Evolutionary conservation across 2,329 filamentous ascomycete species (phyloP), one percentile per base, ranked within the genome.

Genomic region (Trichoderma koningiopsis): DNA sequence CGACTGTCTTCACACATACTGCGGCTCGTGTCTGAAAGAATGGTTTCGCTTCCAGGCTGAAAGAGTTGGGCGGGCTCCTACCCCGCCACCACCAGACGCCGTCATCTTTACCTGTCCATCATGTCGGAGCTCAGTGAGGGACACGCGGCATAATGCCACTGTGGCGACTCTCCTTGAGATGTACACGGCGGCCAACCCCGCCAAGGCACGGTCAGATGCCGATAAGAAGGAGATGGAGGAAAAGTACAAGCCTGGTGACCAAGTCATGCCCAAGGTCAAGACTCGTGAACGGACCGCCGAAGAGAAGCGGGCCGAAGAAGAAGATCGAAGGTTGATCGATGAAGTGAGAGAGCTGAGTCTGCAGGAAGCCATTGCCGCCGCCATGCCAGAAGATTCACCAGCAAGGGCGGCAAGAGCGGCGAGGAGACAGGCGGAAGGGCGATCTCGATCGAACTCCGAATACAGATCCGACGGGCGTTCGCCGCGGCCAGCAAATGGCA

Each of bases 1-100:
- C 79, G 93, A 97, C 83, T 97, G 94, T 78, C 88, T 97, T 56
- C 94, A 97, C 81, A 97, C 95, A 57, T 99, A 96, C 81, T 99
- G 96, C 83, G 96, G 94, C 72, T 92, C 92, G 49, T 99, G 96
- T 78, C 81, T 98, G 70, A 97, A 97, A 80, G 93, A 97, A 83
- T 99, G 96, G 96, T 99, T 98, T 78, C 83, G 85, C 72, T 96
- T 89, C 80, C 93, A 97, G 79, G 89, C 90, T 47, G 83, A 85
- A 35, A 84, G 85, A 16, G 86, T 86, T 55, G 86, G 86, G 72
- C 82, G 79, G 69, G 81, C 82, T 2, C 85, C 85, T 14, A 81
- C 81, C 13, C 82, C 84, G 53, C 84, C 88, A 72, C 74, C 83
- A 65, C 76, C 85, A 73, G 76, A 85, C 75, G 71, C 83, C 75